These are phyloP conservation scores for Ophiostoma tasmaniense DNA, from an alignment of 2,329 filamentous ascomycete species.

Conservation along the genomic window DNA sequence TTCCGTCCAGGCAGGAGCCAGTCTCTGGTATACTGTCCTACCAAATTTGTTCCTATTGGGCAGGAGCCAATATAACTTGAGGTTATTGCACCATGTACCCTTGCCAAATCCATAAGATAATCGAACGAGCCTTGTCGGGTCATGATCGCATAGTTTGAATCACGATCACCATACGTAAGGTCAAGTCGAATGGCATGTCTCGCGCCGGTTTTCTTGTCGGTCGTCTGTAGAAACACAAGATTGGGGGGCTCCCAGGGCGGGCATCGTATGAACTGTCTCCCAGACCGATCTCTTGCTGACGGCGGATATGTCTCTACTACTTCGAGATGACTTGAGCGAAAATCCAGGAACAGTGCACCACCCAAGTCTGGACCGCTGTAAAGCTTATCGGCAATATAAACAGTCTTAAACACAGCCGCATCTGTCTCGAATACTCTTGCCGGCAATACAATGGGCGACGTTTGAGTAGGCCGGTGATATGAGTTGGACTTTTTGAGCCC, in stretches of 20 bases:
- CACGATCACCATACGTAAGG: too few relatives aligned
- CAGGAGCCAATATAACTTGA: too few relatives aligned
- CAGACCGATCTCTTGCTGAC: neutral
- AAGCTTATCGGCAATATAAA: neutral
- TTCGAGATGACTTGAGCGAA: neutral
- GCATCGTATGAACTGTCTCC: neutral
- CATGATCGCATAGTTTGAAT: too few relatives aligned
- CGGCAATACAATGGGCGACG: neutral
- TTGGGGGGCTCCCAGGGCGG: neutral
- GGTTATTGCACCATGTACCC: too few relatives aligned
- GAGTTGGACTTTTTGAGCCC: neutral
- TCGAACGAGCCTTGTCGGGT: too few relatives aligned
- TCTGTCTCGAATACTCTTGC: neutral
- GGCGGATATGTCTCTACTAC: neutral
- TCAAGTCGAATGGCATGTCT: neutral
- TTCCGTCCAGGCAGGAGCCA: too few relatives aligned
- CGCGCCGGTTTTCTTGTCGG: neutral
- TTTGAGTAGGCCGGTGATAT: neutral
- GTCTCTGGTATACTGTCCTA: too few relatives aligned
- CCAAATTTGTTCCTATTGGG: too few relatives aligned
- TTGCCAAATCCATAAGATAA: too few relatives aligned
- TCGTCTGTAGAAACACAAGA: neutral
- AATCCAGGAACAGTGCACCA: neutral
- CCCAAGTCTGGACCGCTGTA: neutral
- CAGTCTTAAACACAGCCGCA: neutral